These are phyloP conservation scores for Stachybotrys elegans DNA, from an alignment of 2,329 filamentous ascomycete species.

Conservation along the genomic window DNA sequence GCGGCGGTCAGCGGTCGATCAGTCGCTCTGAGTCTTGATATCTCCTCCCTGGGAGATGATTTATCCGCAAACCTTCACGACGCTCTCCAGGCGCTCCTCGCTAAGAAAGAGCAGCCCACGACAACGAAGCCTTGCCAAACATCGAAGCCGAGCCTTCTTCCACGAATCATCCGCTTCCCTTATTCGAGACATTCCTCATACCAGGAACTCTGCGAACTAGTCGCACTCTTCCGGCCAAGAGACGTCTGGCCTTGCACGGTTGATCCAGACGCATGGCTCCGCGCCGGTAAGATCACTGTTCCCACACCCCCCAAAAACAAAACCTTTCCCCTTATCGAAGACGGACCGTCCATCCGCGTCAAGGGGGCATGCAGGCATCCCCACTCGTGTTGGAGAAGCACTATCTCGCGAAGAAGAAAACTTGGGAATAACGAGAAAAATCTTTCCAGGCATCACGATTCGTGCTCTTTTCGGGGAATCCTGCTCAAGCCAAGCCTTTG, in stretches of 20 bases:
- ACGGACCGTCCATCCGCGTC: neutral
- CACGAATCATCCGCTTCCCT: conserved; percentile 58
- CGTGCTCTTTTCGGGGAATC: conserved; percentile 63
- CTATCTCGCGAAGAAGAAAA: too few relatives aligned
- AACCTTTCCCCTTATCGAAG: neutral
- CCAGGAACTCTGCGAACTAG: conserved; percentile 66
- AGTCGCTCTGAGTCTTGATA: conserved; percentile 18
- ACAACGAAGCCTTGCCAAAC: too few relatives aligned
- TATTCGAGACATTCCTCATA: conserved; percentile 91
- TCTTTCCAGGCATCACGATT: conserved; percentile 57
- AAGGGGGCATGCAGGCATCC: too few relatives aligned
- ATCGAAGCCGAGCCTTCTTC: too few relatives aligned
- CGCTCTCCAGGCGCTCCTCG: conserved; percentile 10
- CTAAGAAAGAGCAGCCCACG: too few relatives aligned
- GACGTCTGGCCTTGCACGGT: conserved; percentile 84
- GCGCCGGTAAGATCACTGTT: too few relatives aligned
- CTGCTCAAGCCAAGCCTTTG: conserved; percentile 58
- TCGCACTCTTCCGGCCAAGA: conserved; percentile 62
- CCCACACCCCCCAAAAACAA: neutral
- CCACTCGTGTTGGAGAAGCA: too few relatives aligned
- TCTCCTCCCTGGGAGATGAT: conserved; percentile 11
- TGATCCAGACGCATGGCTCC: conserved; percentile 56
- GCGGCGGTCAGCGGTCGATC: conserved; percentile 16
- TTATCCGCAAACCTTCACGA: conserved; percentile 9
- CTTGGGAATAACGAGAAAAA: too few relatives aligned